Evolutionary conservation across 305 asterid genomes (phyloP).

Genomic region (Solanum hybrid): DNA sequence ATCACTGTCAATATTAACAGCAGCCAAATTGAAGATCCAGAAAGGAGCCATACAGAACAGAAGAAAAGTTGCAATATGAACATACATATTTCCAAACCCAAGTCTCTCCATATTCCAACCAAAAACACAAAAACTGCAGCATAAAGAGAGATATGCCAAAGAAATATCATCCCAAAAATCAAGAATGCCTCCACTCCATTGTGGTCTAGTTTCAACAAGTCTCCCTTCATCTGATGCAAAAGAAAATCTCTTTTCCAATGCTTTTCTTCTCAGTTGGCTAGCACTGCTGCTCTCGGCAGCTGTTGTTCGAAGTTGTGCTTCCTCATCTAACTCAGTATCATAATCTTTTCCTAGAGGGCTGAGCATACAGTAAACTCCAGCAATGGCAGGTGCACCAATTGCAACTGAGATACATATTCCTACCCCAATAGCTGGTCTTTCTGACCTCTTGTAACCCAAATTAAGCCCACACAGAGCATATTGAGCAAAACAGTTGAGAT

Average conservation of each 20-base stretch:
- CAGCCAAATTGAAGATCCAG: too few relatives aligned
- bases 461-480: slow-evolving; percentile 83
- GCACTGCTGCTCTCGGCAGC: slow-evolving; percentile 29
- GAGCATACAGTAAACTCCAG: slow-evolving; percentile 65
- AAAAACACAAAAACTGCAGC: too few relatives aligned
- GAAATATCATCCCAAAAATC: slow-evolving; percentile 94
- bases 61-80: too few relatives aligned
- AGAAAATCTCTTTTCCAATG: slow-evolving; percentile 66
- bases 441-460: slow-evolving; percentile 63
- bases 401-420: slow-evolving; percentile 64
- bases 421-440: slow-evolving; percentile 83
- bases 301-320: slow-evolving; percentile 38
- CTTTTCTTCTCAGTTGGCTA: slow-evolving; percentile 35
- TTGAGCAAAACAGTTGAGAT: slow-evolving; percentile 80
- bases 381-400: slow-evolving; percentile 84
- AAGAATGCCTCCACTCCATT: slow-evolving; percentile 85
- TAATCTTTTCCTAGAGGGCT: slow-evolving; percentile 94
- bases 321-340: slow-evolving; percentile 51
- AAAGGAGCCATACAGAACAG: too few relatives aligned
- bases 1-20: too few relatives aligned
- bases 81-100: too few relatives aligned
- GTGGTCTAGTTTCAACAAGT: slow-evolving; percentile 42
- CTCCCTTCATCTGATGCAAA: slow-evolving; percentile 50
- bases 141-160: slow-evolving; percentile 65
- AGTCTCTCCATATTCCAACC: too few relatives aligned